Percentiles rank a stretch among this genome's conserved stretches.
These are phyloP conservation scores for Anthracocystis walkeri DNA, from an alignment of 1,284 basidiomycete genomes.

Conservation along the genomic window DNA sequence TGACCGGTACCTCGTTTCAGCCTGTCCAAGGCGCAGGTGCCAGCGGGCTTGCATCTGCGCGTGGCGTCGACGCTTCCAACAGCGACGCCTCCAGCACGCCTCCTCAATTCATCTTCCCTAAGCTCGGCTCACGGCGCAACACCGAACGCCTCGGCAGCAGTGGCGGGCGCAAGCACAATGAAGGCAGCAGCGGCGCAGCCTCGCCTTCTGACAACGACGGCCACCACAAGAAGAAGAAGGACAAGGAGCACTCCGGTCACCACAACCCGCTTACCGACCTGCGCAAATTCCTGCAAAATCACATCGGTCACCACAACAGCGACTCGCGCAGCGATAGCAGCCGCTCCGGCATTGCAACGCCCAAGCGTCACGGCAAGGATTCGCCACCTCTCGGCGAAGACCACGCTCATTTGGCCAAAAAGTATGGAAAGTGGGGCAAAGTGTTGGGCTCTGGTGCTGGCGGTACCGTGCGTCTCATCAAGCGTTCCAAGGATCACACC, in stretches of 20 bases:
- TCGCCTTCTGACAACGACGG: constrained; percentile 45
- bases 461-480: constrained; percentile 96
- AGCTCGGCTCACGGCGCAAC: constrained; percentile 58
- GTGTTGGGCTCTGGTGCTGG: constrained; percentile 95
- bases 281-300: constrained; percentile 62
- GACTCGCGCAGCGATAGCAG: constrained; percentile 51
- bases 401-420: constrained; percentile 92
- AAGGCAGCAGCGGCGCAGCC: constrained; percentile 34
- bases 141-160: constrained; percentile 27
- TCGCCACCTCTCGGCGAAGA: constrained; percentile 70
- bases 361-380: constrained; percentile 64
- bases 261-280: constrained; percentile 61
- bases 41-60: constrained; percentile 55
- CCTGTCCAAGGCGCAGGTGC: constrained; percentile 55
- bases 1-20: constrained; percentile 44
- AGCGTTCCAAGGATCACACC: constrained; percentile 74
- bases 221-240: constrained; percentile 56
- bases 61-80: constrained; percentile 48
- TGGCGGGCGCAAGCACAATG: constrained; percentile 24
- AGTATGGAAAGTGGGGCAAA: constrained; percentile 99
- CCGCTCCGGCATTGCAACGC: constrained; percentile 53
- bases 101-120: constrained; percentile 66
- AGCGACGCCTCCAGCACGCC: constrained; percentile 46
- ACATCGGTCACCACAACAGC: constrained; percentile 64
- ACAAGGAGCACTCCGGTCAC: constrained; percentile 42